These are phyloP conservation scores for Penicillium waksmanii DNA, from an alignment of 495 filamentous ascomycete species.

Conservation along the genomic window DNA sequence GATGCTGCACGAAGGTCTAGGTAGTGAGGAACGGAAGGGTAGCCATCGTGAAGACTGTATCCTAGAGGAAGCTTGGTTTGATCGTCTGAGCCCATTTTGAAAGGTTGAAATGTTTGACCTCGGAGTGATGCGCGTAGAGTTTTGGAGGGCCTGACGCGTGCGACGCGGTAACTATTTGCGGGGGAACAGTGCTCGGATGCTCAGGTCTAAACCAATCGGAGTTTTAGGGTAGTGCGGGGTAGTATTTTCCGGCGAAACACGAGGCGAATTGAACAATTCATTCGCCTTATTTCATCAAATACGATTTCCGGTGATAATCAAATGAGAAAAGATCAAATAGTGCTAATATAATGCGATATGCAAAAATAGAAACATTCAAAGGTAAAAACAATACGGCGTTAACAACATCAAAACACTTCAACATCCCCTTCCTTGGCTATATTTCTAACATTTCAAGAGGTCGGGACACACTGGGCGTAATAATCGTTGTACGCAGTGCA, in stretches of 20 bases:
- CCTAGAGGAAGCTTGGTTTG: constrained; percentile 29
- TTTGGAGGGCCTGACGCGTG: not conserved
- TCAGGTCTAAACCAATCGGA: not conserved
- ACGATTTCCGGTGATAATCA: too few species aligned
- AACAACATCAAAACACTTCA: not conserved
- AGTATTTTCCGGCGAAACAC: too few species aligned
- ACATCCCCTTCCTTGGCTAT: not conserved
- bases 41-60: constrained; percentile 39
- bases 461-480: constrained; percentile 54
- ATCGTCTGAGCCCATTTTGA: not conserved
- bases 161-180: not conserved
- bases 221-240: not conserved
- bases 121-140: not conserved
- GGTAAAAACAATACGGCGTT: not conserved
- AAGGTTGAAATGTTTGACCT: not conserved
- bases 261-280: too few species aligned
- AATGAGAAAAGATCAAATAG: too few species aligned
- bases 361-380: too few species aligned
- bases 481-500: constrained; percentile 50
- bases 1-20: constrained; percentile 39
- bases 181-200: not conserved
- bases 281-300: too few species aligned
- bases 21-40: constrained; percentile 41
- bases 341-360: too few species aligned
- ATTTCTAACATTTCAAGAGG: not conserved